A percentile compares a stretch with the other conserved stretches of the same genome.
Evolutionary conservation across 495 filamentous ascomycete species (phyloP).

Genomic region (Neurospora hispaniola): DNA sequence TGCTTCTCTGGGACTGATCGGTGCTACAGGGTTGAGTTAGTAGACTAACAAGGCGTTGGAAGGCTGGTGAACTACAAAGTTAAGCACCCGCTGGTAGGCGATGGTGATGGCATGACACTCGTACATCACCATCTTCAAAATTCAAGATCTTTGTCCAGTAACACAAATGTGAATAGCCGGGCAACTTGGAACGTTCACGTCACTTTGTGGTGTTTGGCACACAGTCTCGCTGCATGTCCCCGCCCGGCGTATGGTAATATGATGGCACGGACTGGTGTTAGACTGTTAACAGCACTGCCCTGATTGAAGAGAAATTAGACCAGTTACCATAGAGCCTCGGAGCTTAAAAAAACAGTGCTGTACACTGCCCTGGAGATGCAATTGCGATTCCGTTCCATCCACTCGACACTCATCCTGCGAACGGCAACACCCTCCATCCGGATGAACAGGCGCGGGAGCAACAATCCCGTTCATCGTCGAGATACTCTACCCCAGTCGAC

Average conservation of each 20-base stretch:
- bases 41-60: not conserved
- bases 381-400: too few species aligned
- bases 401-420: not conserved
- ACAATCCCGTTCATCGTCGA: too few species aligned
- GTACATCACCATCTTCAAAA: not conserved
- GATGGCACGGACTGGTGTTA: not conserved
- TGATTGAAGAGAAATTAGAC: too few species aligned
- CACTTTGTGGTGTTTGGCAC: not conserved
- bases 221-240: not conserved
- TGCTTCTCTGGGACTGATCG: not conserved
- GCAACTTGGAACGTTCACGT: not conserved
- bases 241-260: not conserved
- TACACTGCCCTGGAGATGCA: too few species aligned
- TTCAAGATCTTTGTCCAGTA: not conserved
- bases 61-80: not conserved
- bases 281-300: not conserved
- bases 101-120: not conserved
- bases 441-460: not conserved
- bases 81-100: not conserved
- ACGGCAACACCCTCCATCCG: not conserved
- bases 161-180: not conserved
- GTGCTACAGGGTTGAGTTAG: not conserved
- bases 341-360: not conserved
- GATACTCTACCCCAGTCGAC: too few species aligned
- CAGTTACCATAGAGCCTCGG: too few species aligned